Evolutionary conservation across 1,284 basidiomycete genomes (phyloP), one percentile per base, ranked within the genome.

Genomic region (Amylostereum chailletii): DNA sequence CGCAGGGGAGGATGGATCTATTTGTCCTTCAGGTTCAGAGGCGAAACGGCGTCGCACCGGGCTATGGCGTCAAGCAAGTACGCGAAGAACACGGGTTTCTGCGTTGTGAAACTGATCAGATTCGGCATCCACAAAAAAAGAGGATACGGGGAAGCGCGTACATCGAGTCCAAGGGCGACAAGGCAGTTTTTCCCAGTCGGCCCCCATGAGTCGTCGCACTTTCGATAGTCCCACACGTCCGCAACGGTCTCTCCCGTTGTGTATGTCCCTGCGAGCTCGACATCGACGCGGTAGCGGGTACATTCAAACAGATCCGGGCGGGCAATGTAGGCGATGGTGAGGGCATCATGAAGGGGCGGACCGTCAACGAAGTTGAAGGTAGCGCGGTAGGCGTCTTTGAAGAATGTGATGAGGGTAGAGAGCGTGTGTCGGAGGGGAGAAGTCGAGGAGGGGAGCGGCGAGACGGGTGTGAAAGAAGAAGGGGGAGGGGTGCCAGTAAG

Each of bases 331-430:
- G 80, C 83, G 47, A 92, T 70, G 0, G 88, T 86, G 33, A 92
- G 71, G 0, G 88, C 80, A 57, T 93, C 90, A 55, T 93, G 90
- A 2, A 92, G 69, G 1, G 90, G 90, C 5, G 90, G 90, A 0
- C 89, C 89, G 38, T 81, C 67, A 19, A 71, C 64, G 62, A 93
- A 93, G 8, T 78, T 79, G 56, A 88, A 93, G 0, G 78, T 81
- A 6, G 77, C 68, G 56, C 76, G 73, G 64, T 89, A 90, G 3
- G 79, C 56, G 3, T 78, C 76, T 5, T 81, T 78, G 57, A 92
- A 92, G 65, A 79, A 90, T 46, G 62, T 71, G 51, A 91, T 71
- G 33, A 90, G 67, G 0, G 86, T 88, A 1, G 82, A 87, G 4
- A 92, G 68, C 46, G 80, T 86, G 59, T 80, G 75, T 11, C 89